These are phyloP conservation scores for Benincasa hispida DNA, from an alignment of 306 rosid species.

Conservation along the genomic window DNA sequence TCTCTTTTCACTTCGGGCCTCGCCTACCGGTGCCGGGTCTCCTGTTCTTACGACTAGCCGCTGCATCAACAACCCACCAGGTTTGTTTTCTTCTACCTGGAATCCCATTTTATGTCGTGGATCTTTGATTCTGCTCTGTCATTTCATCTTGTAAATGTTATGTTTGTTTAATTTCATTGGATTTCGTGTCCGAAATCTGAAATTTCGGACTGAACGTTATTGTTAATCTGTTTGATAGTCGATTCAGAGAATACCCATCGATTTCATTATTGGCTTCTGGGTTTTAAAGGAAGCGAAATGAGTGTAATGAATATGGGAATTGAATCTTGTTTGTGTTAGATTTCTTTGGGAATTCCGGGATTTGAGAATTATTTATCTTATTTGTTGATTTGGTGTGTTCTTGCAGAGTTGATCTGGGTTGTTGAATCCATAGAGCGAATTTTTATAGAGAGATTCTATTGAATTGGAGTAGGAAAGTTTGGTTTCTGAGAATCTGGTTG, in stretches of 20 bases:
- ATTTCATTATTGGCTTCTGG: not conserved
- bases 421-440: constrained; percentile 7
- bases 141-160: not conserved
- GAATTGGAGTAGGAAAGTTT: constrained; percentile 14
- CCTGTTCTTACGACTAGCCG: not conserved
- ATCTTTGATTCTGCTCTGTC: not conserved
- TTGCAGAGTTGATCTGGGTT: constrained; percentile 23
- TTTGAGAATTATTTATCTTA: not conserved
- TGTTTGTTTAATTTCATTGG: not conserved
- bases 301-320: not conserved
- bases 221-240: not conserved
- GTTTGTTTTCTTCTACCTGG: not conserved
- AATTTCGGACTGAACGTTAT: not conserved
- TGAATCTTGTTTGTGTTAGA: not conserved
- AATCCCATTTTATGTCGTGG: not conserved
- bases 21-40: not conserved
- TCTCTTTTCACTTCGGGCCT: not conserved
- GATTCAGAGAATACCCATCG: not conserved
- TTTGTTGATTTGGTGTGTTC: not conserved
- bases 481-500: constrained; percentile 23
- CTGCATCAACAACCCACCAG: constrained; percentile 10
- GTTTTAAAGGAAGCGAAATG: not conserved
- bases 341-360: constrained; percentile 4
- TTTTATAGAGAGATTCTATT: not conserved
- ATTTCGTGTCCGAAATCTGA: not conserved